phyloP scores from a whole-genome alignment of 352 stramenopile genomes.

The Pythium pectinolyticum region DNA sequence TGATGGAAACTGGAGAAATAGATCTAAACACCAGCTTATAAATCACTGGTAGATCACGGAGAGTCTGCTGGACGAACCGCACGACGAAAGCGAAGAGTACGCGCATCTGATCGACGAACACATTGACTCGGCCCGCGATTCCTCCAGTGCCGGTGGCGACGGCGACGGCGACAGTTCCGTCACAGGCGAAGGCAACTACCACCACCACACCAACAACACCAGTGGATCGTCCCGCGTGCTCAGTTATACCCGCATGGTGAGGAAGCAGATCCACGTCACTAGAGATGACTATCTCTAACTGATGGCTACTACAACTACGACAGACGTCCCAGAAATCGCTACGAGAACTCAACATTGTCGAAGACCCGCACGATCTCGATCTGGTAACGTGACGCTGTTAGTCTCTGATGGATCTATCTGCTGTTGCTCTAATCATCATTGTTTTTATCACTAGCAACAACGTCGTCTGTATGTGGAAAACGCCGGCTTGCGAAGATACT shows the following conservation, averaged over 20 bases:
- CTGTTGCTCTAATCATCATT: neutral
- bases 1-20: neutral
- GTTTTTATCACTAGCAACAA: slow-evolving; percentile 19
- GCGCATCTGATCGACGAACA: slow-evolving; percentile 67
- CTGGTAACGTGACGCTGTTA: slow-evolving; percentile 30
- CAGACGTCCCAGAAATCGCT: slow-evolving; percentile 37
- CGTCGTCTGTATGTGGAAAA: slow-evolving; percentile 26
- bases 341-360: slow-evolving; percentile 35
- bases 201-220: too few relatives aligned
- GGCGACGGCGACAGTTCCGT: slow-evolving; percentile 10
- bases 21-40: neutral
- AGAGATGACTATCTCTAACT: too few relatives aligned
- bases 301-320: too few relatives aligned
- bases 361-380: slow-evolving; percentile 56
- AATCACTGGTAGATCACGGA: slow-evolving; percentile 57
- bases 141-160: too few relatives aligned
- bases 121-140: slow-evolving; percentile 55
- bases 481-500: slow-evolving; percentile 12
- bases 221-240: neutral
- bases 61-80: slow-evolving; percentile 56
- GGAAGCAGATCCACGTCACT: too few relatives aligned
- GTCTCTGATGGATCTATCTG: neutral
- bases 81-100: slow-evolving; percentile 55
- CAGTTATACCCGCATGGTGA: slow-evolving; percentile 24
- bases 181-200: neutral